Evolutionary conservation across 768 basidiomycete species (phyloP).

Genomic region (Termitomyces sp.): DNA sequence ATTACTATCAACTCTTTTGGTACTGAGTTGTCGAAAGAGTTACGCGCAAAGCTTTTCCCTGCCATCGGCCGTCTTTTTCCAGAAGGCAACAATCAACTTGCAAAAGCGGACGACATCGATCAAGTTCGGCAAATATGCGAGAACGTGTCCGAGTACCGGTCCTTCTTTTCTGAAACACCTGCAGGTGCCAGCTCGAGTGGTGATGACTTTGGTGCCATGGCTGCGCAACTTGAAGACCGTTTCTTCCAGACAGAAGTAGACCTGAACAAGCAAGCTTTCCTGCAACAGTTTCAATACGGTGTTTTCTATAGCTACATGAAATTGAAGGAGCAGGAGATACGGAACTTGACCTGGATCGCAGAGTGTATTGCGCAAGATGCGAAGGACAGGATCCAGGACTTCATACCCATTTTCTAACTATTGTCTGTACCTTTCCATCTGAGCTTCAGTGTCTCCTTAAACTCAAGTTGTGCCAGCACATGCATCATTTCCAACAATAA

Average conservation of each 20-base stretch:
- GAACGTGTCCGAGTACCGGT: slow-evolving; percentile 80
- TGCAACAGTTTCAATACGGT: slow-evolving; percentile 95
- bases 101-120: slow-evolving; percentile 92
- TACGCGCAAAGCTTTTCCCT: slow-evolving; percentile 91
- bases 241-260: slow-evolving; percentile 95
- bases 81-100: slow-evolving; percentile 90
- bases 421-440: background rate
- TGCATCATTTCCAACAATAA: background rate
- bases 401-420: slow-evolving; percentile 80
- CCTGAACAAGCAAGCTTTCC: slow-evolving; percentile 89
- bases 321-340: slow-evolving; percentile 86
- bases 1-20: slow-evolving; percentile 99
- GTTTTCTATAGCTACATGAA: slow-evolving; percentile 92
- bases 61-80: slow-evolving; percentile 91
- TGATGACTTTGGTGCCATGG: slow-evolving; percentile 38
- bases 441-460: background rate
- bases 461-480: background rate
- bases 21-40: slow-evolving; percentile 92
- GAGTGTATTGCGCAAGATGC: slow-evolving; percentile 99
- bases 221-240: slow-evolving; percentile 78
- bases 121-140: slow-evolving; percentile 87
- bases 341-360: slow-evolving; percentile 89
- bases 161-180: slow-evolving; percentile 66
- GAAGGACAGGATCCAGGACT: slow-evolving; percentile 91
- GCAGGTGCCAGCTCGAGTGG: slow-evolving; percentile 25